Conservation (phyloP, 1,139 yeast species). For the Taphrina wiesneri region DNA sequence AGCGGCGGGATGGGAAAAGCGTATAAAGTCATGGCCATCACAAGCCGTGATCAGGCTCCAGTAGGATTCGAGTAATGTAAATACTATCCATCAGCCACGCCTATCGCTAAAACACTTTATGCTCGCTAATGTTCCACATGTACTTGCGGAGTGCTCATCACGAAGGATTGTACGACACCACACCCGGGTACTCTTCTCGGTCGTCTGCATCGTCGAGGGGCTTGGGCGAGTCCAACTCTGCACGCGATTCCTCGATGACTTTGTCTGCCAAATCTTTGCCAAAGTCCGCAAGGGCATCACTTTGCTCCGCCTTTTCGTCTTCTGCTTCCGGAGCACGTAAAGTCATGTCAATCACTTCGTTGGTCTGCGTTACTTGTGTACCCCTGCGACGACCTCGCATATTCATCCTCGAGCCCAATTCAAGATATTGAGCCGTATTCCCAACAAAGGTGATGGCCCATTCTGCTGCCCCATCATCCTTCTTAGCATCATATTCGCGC, state of each 20-base stretch:
- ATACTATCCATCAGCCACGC: no score
- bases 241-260: background rate
- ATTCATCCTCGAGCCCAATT: slow-evolving; percentile 74
- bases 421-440: slow-evolving; percentile 64
- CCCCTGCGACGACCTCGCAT: slow-evolving; percentile 45
- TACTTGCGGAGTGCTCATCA: background rate
- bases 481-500: slow-evolving; percentile 78
- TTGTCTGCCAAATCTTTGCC: slow-evolving; percentile 9
- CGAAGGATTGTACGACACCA: background rate
- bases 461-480: slow-evolving; percentile 53
- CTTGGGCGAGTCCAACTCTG: background rate
- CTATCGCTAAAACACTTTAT: slow-evolving; percentile 69
- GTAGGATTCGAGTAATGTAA: slow-evolving; percentile 55
- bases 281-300: background rate
- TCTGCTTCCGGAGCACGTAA: background rate
- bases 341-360: slow-evolving; percentile 18
- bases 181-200: slow-evolving; percentile 1
- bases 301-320: background rate
- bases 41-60: slow-evolving; percentile 56
- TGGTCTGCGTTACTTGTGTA: slow-evolving; percentile 20
- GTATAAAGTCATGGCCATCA: slow-evolving; percentile 69
- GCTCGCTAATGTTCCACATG: no score
- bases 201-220: slow-evolving; percentile 16
- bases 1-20: slow-evolving; percentile 73
- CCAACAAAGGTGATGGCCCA: slow-evolving; percentile 61